Base-by-base conservation (phyloP, 202 grass and related monocot species). In the Hordeum pubiflorum region DNA sequence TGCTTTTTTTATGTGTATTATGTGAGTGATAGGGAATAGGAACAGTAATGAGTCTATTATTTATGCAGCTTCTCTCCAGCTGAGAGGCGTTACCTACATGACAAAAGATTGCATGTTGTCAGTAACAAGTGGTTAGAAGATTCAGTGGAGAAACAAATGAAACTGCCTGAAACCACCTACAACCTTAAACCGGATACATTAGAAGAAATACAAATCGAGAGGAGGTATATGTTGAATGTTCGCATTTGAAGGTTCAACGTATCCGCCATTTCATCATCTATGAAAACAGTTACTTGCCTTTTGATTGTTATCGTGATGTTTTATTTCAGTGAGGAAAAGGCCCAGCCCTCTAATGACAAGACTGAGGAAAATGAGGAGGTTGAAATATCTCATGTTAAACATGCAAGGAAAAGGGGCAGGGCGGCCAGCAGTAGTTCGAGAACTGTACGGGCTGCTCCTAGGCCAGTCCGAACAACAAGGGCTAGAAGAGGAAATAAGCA, bases 161-260 rank as follows among this genome's bases (percentile, higher is more conserved):
- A 83, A 82, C 72, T 97, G 39, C 52, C 61, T 83, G 95, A 97
- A 87, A 86, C 88, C 31, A 21, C 82, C 40, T 97, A 94, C 86
- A 86, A 89, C 84, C 86, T 93, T 84, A 94, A 97, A 86, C 95
- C 92, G 2, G 86, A 89, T 84, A 89, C 88, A 59, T 84, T 94
- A 43, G 90, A 94, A 86, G 88, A 89, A 84, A 2, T 94, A 58
- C 72, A 91, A 67, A 72, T 89, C 33, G 88, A 93, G 81, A 83
- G 86, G 50, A 89, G 95, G 95, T 92, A 89, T 79, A 26, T 70
- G 11, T 70, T 77, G 24, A 70, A 76, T 74, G n/a, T 72, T 64
- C 60, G 6, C 32, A 41, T 86, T 66, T 78, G 9, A 69, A 75
- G 20, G 40, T 87, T 69, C 8, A 77, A 3, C 69, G 57, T 44